Evolutionary conservation across 2,329 filamentous ascomycete species (phyloP).

Genomic region (Cercospora beticola): DNA sequence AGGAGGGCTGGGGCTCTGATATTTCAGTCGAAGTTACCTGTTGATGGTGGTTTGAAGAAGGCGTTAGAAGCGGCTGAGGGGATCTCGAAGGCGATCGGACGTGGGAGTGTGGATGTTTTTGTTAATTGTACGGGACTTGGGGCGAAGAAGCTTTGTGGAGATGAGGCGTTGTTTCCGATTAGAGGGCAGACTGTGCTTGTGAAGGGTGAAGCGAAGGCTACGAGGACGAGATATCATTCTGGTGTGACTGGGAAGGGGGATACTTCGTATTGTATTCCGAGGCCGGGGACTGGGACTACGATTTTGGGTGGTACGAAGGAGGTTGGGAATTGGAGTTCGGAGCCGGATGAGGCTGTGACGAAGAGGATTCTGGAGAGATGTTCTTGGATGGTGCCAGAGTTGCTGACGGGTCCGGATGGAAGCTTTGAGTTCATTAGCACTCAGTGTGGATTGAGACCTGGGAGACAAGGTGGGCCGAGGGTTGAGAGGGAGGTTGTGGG

Average conservation of each 20-base stretch:
- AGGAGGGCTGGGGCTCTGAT: conserved; percentile 30
- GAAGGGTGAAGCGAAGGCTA: conserved; percentile 41
- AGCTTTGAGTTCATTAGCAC: conserved; percentile 47
- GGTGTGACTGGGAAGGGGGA: conserved; percentile 32
- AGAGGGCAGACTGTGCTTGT: conserved; percentile 50
- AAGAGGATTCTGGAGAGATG: conserved; percentile 41
- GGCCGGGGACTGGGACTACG: conserved; percentile 43
- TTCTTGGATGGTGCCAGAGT: conserved; percentile 39
- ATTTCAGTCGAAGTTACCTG: conserved; percentile 36
- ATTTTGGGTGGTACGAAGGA: conserved; percentile 50
- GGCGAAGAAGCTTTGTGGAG: conserved; percentile 40
- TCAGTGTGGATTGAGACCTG: conserved; percentile 48
- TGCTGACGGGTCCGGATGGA: conserved; percentile 37
- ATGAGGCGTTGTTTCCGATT: conserved; percentile 43
- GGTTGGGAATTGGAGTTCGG: conserved; percentile 38
- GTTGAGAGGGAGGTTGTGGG: conserved; percentile 43
- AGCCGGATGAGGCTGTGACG: conserved; percentile 37
- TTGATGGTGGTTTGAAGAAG: conserved; percentile 29
- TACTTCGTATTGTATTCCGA: conserved; percentile 45
- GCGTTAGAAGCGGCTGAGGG: conserved; percentile 34
- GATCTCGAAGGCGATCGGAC: conserved; percentile 16
- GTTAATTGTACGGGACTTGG: conserved; percentile 48
- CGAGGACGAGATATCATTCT: conserved; percentile 31
- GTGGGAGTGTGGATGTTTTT: conserved; percentile 31
- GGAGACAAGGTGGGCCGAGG: conserved; percentile 45